These are phyloP conservation scores for Paratinospora sagittata DNA, from an alignment of 164 flowering plant species.

Conservation along the genomic window DNA sequence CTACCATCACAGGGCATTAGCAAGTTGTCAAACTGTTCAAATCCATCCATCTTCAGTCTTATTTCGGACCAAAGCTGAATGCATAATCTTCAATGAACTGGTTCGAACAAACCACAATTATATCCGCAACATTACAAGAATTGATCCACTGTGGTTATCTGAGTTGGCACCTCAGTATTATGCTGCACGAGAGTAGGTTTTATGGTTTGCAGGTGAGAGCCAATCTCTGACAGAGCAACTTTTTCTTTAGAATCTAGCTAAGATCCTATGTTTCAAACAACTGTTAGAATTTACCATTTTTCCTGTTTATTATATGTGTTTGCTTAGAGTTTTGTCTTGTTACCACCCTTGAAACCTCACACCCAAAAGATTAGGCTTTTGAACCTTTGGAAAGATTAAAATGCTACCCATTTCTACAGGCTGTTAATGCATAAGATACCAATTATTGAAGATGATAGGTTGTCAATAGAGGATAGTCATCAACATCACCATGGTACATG, in stretches of 20 bases:
- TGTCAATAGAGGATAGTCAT: no score
- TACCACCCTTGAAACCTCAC: no score
- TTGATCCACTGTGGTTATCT: conserved; percentile 75
- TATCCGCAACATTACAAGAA: conserved; percentile 65
- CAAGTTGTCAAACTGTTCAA: conserved; percentile 60
- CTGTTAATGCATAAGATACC: no score
- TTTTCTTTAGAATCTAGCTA: neutral
- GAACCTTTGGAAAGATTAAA: no score
- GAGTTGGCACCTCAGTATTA: conserved; percentile 87
- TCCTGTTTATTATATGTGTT: neutral
- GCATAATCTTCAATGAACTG: conserved; percentile 74
- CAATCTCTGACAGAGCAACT: no score
- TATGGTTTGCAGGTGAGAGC: conserved; percentile 6
- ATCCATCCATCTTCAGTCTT: conserved; percentile 88
- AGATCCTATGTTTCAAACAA: neutral
- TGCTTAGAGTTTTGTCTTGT: no score
- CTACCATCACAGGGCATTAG: conserved; percentile 53
- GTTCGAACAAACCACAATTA: conserved; percentile 66
- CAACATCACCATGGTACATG: no score
- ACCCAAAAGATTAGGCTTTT: no score
- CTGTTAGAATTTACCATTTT: neutral
- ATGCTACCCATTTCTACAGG: no score
- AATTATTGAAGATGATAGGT: no score
- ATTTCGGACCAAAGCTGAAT: conserved; percentile 60
- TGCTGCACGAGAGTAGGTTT: conserved; percentile 30